A percentile compares a stretch with the other conserved stretches of the same genome.
These are phyloP conservation scores for sorghum (Sorghum bicolor) DNA, from an alignment of 176 grass and related monocot genomes.

Conservation along the genomic window Sorghum_bicolor_NCBIv3 NC_012879.2:56100001-56100500, in stretches of 20 bases:
- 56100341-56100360: constrained; percentile 29
- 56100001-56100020: constrained; percentile 55
- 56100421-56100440: constrained; percentile 35
- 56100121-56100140: background rate
- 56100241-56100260: constrained; percentile 47
- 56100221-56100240: constrained; percentile 57
- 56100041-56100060: background rate
- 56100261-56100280: constrained; percentile 35
- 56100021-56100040: constrained; percentile 38
- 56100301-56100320: constrained; percentile 35
- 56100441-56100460: constrained; percentile 16
- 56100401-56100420: constrained; percentile 26
- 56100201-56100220: constrained; percentile 55
- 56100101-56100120: background rate
- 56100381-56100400: constrained; percentile 16
- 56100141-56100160: background rate
- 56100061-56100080: background rate
- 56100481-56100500: constrained; percentile 12
- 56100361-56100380: constrained; percentile 38
- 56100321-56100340: background rate
- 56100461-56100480: background rate
- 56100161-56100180: background rate
- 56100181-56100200: constrained; percentile 69
- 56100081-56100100: constrained; percentile 3
- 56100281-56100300: constrained; percentile 30